Evolutionary conservation across 345 rosid genomes (phyloP), one percentile per base, ranked within the genome.

Genomic region (Crucihimalaya himalaica): DNA sequence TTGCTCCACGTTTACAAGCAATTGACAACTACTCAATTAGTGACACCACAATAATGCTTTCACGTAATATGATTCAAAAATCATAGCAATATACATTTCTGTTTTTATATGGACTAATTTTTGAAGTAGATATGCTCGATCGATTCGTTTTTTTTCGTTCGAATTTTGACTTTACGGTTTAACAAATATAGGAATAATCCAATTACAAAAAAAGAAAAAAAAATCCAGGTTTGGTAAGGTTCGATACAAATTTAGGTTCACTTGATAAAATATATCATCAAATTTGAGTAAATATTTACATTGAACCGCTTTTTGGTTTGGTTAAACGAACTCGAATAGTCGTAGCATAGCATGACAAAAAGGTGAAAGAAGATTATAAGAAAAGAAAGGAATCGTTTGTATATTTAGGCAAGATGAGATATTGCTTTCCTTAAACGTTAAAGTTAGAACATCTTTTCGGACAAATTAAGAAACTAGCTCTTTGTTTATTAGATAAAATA

Each of bases 371-470:
- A 58, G 5, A 63, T 12, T 12, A 28, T 28, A 63, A 23, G 23
- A 34, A 46, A 11, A 27, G 16, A 45, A 35, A 14, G 14, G 50
- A 67, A 68, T 42, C 63, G 14, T 59, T 70, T 20, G 16, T 19
- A 16, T 35, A 8, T 28, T 28, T 32, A 66, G 58, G 21, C 8
- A 47, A 37, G 63, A 47, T 53, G 19, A 61, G 37, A 42, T 18
- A 15, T 76, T 70, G 75, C 80, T 76, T 76, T 54, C 75, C 59
- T 76, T 76, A 69, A 62, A 76, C 70, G 75, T 69, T 35, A 62
- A 7, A 53, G n/a, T n/a, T n/a, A 37, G 8, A 62, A 35, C 6
- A 1, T 61, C 2, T 14, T 51, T 14, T 39, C 9, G 14, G 53
- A 40, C 51, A 51, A 8, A 66, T 37, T 40, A 52, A 68, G 48